phyloP scores from a whole-genome alignment of 257 asterid genomes.

The Misopates orontium region DNA sequence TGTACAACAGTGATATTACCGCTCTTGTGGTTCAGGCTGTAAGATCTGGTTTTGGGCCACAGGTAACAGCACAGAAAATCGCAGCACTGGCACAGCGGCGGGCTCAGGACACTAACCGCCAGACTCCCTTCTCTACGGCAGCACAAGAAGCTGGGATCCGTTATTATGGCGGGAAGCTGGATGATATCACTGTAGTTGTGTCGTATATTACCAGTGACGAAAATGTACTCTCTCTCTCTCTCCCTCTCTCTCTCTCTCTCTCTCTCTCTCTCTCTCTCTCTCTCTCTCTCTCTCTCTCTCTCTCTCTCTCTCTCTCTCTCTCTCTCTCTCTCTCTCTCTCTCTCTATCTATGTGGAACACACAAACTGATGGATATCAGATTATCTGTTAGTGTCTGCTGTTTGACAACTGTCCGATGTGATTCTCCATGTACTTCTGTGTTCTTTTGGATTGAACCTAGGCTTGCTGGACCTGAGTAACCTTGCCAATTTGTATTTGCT shows the following conservation, averaged over 20 bases:
- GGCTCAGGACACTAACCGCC: conserved; percentile 81
- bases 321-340: conserved; percentile 2
- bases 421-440: too few species aligned
- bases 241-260: too few species aligned
- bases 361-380: neutral
- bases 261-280: conserved; percentile 81
- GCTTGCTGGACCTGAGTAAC: too few species aligned
- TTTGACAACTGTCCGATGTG: neutral
- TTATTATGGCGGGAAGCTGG: conserved; percentile 91
- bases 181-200: conserved; percentile 86
- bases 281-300: conserved; percentile 46
- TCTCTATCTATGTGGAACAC: neutral
- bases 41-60: conserved; percentile 87
- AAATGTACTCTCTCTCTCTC: conserved; percentile 45
- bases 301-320: conserved; percentile 26
- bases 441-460: too few species aligned
- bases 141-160: conserved; percentile 98
- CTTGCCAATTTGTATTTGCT: too few species aligned
- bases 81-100: conserved; percentile 88
- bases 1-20: conserved; percentile 79
- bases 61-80: conserved; percentile 84
- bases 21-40: conserved; percentile 82
- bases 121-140: conserved; percentile 91
- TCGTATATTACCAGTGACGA: conserved; percentile 68
- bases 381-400: neutral